These are phyloP conservation scores for Allomyces arbusculus DNA, from an alignment of 192 early-diverging fungal species.

Conservation along the genomic window DNA sequence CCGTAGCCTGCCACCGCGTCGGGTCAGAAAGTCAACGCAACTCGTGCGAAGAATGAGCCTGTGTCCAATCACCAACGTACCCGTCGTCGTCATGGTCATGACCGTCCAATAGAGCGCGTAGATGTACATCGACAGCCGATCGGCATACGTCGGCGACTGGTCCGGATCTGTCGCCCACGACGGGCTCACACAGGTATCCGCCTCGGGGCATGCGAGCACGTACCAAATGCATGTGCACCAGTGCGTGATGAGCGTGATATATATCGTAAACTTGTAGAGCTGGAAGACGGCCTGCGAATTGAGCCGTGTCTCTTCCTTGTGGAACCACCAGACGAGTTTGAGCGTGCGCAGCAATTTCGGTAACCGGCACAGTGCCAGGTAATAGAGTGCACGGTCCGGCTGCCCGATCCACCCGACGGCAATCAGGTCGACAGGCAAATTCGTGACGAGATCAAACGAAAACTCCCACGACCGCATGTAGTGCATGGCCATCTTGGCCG, in stretches of 20 bases:
- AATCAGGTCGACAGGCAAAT: slow-evolving; percentile 21
- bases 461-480: slow-evolving; percentile 20
- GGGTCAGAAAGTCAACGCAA: no score
- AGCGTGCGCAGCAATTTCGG: slow-evolving; percentile 18
- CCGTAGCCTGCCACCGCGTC: slow-evolving; percentile 12
- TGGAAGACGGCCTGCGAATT: slow-evolving; percentile 19
- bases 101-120: slow-evolving; percentile 24
- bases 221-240: neutral
- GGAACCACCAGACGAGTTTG: slow-evolving; percentile 16
- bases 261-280: slow-evolving; percentile 17
- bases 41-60: no score
- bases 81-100: slow-evolving; percentile 29
- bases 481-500: slow-evolving; percentile 26
- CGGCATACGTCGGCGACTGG: neutral
- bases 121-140: slow-evolving; percentile 11
- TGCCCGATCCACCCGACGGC: slow-evolving; percentile 3
- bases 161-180: neutral
- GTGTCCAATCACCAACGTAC: neutral
- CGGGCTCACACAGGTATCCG: neutral
- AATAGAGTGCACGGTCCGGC: neutral
- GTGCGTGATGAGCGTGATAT: neutral
- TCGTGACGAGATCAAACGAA: slow-evolving; percentile 18
- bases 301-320: slow-evolving; percentile 19
- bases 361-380: slow-evolving; percentile 13
- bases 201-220: neutral